Evolutionary conservation across 78 protist genomes (phyloP).

Genomic region (Ministeria vibrans): DNA sequence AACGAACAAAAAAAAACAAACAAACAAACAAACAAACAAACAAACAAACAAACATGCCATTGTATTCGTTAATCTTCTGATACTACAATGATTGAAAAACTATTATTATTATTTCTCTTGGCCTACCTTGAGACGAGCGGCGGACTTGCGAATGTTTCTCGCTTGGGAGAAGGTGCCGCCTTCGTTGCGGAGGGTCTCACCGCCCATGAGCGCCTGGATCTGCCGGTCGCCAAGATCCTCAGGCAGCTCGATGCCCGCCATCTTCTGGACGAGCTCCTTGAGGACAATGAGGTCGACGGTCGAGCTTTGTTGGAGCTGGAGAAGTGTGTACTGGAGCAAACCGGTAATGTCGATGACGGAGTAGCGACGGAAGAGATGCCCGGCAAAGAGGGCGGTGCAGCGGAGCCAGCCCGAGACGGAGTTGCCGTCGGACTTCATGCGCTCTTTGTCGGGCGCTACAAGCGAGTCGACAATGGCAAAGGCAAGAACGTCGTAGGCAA

Average conservation of each 20-base stretch:
- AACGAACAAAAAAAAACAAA: too few species aligned
- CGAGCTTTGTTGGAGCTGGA: background rate
- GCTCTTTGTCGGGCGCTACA: background rate
- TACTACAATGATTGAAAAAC: too few species aligned
- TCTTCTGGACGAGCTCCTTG: background rate
- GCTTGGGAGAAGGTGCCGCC: background rate
- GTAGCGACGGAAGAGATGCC: background rate
- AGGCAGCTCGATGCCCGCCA: background rate
- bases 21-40: too few species aligned
- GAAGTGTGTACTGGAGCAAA: background rate
- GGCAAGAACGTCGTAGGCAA: constrained; percentile 11
- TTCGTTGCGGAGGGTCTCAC: constrained; percentile 2
- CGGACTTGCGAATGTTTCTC: too few species aligned
- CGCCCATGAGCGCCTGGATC: constrained; percentile 12
- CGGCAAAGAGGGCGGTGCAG: background rate
- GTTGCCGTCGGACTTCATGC: background rate
- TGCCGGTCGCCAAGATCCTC: background rate
- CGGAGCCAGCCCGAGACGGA: background rate
- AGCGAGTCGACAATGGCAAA: background rate
- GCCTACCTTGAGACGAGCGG: too few species aligned
- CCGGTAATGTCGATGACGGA: background rate
- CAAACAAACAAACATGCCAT: background rate
- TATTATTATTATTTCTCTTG: too few species aligned
- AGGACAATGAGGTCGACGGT: background rate
- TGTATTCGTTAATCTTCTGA: too few species aligned